phyloP scores from a whole-genome alignment of 768 basidiomycete genomes.

The Mycena sanguinolenta region DNA sequence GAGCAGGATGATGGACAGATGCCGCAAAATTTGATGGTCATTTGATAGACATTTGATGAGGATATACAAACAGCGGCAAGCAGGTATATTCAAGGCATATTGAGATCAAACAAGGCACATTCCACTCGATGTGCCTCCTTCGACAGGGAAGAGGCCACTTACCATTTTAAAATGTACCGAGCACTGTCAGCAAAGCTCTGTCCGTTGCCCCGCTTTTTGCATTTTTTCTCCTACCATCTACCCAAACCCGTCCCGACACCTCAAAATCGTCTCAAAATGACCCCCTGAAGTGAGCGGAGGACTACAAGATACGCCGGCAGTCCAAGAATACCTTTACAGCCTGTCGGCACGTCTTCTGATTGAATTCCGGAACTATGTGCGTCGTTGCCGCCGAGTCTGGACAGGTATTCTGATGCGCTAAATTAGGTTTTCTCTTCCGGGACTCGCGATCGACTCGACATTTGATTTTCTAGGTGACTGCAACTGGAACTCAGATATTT shows the following conservation, averaged over 20 bases:
- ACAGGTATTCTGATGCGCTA: too few relatives aligned
- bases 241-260: not conserved
- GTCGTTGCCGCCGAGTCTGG: too few relatives aligned
- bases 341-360: too few relatives aligned
- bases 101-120: not conserved
- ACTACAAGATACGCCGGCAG: not conserved
- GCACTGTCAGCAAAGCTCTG: not conserved
- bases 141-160: not conserved
- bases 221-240: not conserved
- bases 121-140: not conserved
- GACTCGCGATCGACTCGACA: constrained; percentile 5
- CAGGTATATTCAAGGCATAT: not conserved
- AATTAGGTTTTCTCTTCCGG: not conserved
- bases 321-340: too few relatives aligned
- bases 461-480: constrained; percentile 1
- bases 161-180: not conserved
- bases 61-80: not conserved
- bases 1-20: constrained; percentile 1
- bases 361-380: too few relatives aligned
- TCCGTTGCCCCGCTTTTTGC: not conserved
- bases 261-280: not conserved
- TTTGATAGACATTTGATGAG: not conserved
- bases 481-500: not conserved
- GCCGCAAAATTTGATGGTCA: not conserved
- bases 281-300: not conserved